Evolutionary conservation across 2,329 filamentous ascomycete species (phyloP).

Genomic region (Monilinia fructigena): DNA sequence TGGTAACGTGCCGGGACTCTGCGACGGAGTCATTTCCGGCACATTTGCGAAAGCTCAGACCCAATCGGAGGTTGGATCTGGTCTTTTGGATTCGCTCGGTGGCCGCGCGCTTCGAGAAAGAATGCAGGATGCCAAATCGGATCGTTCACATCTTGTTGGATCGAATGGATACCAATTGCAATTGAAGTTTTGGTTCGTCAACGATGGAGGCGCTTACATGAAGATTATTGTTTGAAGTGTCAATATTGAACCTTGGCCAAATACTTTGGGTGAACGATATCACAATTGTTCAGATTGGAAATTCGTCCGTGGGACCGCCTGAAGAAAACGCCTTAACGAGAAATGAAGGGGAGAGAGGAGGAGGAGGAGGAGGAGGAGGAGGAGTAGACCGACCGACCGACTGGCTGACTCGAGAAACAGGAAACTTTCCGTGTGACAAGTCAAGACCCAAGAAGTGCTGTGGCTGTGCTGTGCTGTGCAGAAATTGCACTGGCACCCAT

Average conservation of each 20-base stretch:
- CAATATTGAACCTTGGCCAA: slow-evolving; percentile 11
- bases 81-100: not conserved
- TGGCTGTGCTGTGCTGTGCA: no score
- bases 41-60: not conserved
- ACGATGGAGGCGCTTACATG: slow-evolving; percentile 7
- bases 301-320: not conserved
- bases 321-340: not conserved
- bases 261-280: not conserved
- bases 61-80: slow-evolving; percentile 6
- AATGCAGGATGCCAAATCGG: not conserved
- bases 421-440: slow-evolving; percentile 1
- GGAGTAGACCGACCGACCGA: no score
- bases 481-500: not conserved
- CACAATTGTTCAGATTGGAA: not conserved
- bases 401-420: not conserved
- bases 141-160: not conserved
- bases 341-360: not conserved
- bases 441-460: not conserved
- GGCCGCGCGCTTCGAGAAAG: slow-evolving; percentile 21
- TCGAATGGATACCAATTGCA: not conserved
- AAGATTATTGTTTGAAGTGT: slow-evolving; percentile 13
- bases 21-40: not conserved
- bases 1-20: not conserved
- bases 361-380: not conserved
- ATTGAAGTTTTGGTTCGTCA: not conserved